Conservation (phyloP, 495 filamentous ascomycete species). For the Cetradonia linearis region DNA sequence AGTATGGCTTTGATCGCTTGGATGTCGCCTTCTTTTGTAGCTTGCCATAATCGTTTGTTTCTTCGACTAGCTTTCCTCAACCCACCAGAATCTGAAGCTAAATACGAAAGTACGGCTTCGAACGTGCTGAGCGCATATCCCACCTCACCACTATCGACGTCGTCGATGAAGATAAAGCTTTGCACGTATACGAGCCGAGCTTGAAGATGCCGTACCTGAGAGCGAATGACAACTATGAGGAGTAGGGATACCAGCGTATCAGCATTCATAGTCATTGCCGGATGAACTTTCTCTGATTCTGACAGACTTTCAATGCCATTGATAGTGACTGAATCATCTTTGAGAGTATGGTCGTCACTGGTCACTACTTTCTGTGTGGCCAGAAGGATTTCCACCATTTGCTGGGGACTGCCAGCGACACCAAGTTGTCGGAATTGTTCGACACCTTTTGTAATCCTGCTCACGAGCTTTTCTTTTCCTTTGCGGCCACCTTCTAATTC, state of each 20-base stretch:
- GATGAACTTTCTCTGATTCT: slow-evolving; percentile 48
- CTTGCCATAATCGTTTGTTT: slow-evolving; percentile 84
- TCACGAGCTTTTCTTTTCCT: slow-evolving; percentile 62
- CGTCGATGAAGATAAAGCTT: slow-evolving; percentile 91
- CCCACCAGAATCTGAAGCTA: slow-evolving; percentile 70
- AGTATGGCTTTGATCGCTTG: slow-evolving; percentile 67
- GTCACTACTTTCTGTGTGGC: slow-evolving; percentile 81
- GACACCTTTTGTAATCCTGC: slow-evolving; percentile 63
- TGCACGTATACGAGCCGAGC: slow-evolving; percentile 86
- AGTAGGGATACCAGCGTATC: slow-evolving; percentile 91
- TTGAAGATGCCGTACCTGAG: slow-evolving; percentile 78
- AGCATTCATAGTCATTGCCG: slow-evolving; percentile 77
- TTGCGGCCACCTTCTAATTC: slow-evolving; percentile 59
- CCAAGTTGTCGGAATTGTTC: slow-evolving; percentile 84
- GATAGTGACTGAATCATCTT: slow-evolving; percentile 1
- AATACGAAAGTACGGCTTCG: slow-evolving; percentile 88
- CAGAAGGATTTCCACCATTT: slow-evolving; percentile 85
- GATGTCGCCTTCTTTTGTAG: slow-evolving; percentile 63
- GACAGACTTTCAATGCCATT: slow-evolving; percentile 18
- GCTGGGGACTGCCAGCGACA: slow-evolving; percentile 76
- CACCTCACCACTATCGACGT: slow-evolving; percentile 93
- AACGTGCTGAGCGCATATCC: slow-evolving; percentile 96
- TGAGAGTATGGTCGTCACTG: slow-evolving; percentile 28
- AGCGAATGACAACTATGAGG: slow-evolving; percentile 84
- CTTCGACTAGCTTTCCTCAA: slow-evolving; percentile 73